phyloP scores from a whole-genome alignment of 345 rosid species.

The Bruguiera gymnorhiza region DNA sequence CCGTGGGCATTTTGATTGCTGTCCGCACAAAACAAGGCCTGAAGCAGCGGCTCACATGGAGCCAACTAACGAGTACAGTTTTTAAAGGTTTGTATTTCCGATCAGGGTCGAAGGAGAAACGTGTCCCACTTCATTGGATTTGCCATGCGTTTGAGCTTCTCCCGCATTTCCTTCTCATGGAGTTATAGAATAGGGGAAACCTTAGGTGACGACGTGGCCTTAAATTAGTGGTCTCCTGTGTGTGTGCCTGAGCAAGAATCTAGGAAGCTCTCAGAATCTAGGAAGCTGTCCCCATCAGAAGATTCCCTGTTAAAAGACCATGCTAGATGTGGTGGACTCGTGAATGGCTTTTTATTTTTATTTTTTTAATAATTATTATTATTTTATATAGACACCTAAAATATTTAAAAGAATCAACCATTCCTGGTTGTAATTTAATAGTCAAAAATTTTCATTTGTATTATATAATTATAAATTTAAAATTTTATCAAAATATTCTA shows the following conservation, averaged over 20 bases:
- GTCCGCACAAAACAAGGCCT: background rate
- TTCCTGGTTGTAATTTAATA: no score
- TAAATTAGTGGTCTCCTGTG: background rate
- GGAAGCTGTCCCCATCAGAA: background rate
- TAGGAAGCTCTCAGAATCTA: background rate
- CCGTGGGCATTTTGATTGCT: background rate
- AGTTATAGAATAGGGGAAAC: background rate
- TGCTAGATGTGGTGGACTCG: no score
- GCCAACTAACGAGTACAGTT: background rate
- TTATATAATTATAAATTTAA: no score
- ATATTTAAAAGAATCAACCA: no score
- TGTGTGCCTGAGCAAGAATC: background rate
- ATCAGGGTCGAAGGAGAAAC: no score
- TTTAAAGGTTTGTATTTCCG: background rate
- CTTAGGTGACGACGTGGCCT: conserved; percentile 15
- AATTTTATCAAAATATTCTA: no score
- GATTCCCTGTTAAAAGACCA: no score
- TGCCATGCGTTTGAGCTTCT: conserved; percentile 16
- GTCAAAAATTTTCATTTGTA: no score
- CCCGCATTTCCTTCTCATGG: conserved; percentile 1
- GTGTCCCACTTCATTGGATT: background rate
- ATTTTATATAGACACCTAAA: no score
- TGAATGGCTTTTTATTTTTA: no score
- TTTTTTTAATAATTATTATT: no score
- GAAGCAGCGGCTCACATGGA: conserved; percentile 22